phyloP scores from a whole-genome alignment of 2,329 filamentous ascomycete species.

The Ascochyta pisi region DNA sequence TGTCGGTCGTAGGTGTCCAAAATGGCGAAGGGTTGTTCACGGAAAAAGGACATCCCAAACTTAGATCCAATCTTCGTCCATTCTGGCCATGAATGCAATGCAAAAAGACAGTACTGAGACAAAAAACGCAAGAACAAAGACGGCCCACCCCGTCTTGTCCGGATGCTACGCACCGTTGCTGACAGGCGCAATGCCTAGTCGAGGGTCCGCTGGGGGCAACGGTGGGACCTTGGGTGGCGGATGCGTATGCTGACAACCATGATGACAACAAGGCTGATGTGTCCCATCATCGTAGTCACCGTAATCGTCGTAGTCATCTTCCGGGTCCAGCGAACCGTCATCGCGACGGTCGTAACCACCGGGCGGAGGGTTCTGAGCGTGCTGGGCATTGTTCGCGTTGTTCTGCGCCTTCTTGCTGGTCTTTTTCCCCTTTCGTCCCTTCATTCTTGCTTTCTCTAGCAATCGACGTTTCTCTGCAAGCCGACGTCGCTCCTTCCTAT shows the following conservation, averaged over 20 bases:
- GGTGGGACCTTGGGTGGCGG: constrained; percentile 35
- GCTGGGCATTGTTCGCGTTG: constrained; percentile 41
- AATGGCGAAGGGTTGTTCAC: neutral
- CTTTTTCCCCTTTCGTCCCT: constrained; percentile 89
- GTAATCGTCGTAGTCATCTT: constrained; percentile 48
- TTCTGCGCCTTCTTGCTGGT: constrained; percentile 65
- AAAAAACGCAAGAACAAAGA: constrained; percentile 47
- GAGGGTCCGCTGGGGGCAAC: constrained; percentile 35
- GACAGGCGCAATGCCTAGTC: constrained; percentile 28
- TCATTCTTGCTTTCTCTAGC: constrained; percentile 92
- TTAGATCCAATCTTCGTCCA: constrained; percentile 8
- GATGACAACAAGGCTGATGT: constrained; percentile 36
- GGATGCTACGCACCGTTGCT: constrained; percentile 42
- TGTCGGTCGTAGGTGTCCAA: neutral
- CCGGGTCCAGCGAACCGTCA: constrained; percentile 40
- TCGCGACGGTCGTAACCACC: constrained; percentile 44
- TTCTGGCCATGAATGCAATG: constrained; percentile 34
- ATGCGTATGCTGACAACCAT: constrained; percentile 43
- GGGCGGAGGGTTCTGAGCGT: constrained; percentile 40
- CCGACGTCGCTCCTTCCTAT: constrained; percentile 81
- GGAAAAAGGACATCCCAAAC: neutral
- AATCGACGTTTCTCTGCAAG: constrained; percentile 85
- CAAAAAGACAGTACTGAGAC: constrained; percentile 36
- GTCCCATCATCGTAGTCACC: constrained; percentile 42
- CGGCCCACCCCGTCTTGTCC: constrained; percentile 51